Evolutionary conservation across 2,329 filamentous ascomycete species (phyloP).

Genomic region (Fusarium praegraminearum): DNA sequence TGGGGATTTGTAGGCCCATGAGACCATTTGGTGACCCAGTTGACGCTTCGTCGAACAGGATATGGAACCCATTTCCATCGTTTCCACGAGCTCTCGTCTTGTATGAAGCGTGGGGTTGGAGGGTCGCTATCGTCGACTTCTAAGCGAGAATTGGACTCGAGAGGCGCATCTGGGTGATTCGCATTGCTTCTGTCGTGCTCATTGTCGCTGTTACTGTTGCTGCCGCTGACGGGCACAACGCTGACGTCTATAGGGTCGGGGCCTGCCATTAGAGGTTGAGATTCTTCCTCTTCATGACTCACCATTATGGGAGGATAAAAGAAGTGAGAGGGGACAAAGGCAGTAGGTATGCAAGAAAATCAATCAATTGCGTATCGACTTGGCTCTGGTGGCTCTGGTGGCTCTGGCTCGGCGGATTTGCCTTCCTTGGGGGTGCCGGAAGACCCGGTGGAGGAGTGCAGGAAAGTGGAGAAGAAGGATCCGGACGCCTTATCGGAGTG

Average conservation of each 20-base stretch:
- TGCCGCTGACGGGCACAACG: conserved; percentile 43
- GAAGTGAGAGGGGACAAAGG: neutral
- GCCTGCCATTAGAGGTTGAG: conserved; percentile 56
- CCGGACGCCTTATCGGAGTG: conserved; percentile 16
- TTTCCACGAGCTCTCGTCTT: conserved; percentile 63
- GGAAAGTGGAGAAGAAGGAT: conserved; percentile 28
- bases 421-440: conserved; percentile 22
- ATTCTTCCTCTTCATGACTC: conserved; percentile 51
- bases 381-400: conserved; percentile 19
- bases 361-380: conserved; percentile 21
- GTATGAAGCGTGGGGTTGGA: conserved; percentile 70
- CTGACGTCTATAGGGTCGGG: conserved; percentile 47
- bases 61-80: conserved; percentile 70
- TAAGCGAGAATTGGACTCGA: conserved; percentile 54
- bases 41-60: conserved; percentile 61
- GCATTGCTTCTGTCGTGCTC: conserved; percentile 16
- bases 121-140: conserved; percentile 59
- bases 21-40: conserved; percentile 62
- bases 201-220: conserved; percentile 14
- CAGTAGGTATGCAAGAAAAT: neutral
- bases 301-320: conserved; percentile 47
- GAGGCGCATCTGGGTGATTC: conserved; percentile 58
- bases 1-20: conserved; percentile 67
- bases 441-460: conserved; percentile 26
- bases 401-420: conserved; percentile 29